Evolutionary conservation across 73 alveolate genomes (phyloP).

Genomic region (Durusdinium trenchii): DNA sequence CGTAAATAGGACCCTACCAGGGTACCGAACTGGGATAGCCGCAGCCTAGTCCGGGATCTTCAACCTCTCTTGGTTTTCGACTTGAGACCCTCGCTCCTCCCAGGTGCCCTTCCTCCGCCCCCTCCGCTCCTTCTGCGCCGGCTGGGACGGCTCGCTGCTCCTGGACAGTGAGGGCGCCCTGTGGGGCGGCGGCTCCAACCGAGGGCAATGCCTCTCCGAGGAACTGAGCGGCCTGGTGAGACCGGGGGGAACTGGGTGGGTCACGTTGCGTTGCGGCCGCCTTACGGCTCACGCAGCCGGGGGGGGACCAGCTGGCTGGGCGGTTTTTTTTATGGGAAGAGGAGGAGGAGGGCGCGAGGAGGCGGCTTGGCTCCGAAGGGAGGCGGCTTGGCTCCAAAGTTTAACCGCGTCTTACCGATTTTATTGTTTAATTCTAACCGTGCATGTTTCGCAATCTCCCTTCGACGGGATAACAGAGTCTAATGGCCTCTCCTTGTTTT

Average conservation of each 20-base stretch:
- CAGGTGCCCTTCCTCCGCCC: slow-evolving; percentile 61
- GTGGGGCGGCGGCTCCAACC: slow-evolving; percentile 91
- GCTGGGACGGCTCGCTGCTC: slow-evolving; percentile 71
- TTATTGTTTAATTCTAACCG: no score
- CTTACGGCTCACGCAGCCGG: no score
- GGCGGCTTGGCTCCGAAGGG: no score
- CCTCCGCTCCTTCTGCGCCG: slow-evolving; percentile 76
- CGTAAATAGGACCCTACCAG: no score
- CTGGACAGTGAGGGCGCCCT: slow-evolving; percentile 58
- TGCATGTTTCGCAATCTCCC: no score
- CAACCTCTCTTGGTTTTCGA: background rate
- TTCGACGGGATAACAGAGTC: no score
- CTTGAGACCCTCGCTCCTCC: background rate
- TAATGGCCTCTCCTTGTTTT: no score
- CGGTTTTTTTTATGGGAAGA: background rate
- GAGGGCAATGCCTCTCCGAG: slow-evolving; percentile 78
- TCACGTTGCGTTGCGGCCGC: background rate
- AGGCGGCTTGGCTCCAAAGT: no score
- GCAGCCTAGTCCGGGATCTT: background rate
- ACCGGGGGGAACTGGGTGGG: background rate
- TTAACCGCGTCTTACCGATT: no score
- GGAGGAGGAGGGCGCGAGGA: background rate
- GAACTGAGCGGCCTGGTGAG: slow-evolving; percentile 56
- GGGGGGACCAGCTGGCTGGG: no score
- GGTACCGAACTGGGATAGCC: background rate